phyloP scores from a whole-genome alignment of 495 filamentous ascomycete species.

The Penicillium canescens region DNA sequence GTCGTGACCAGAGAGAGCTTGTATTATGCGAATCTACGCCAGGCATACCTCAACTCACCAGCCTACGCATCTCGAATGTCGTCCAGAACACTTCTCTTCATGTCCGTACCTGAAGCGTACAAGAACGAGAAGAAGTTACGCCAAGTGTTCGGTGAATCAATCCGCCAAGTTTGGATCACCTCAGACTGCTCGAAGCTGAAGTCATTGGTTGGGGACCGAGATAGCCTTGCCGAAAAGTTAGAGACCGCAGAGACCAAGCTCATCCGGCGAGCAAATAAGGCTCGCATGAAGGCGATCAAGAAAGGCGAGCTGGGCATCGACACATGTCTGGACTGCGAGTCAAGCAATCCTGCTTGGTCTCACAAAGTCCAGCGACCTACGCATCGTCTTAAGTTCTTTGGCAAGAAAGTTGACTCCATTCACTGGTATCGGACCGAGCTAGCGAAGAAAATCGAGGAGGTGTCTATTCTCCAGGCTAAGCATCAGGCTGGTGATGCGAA shows the following conservation, averaged over 20 bases:
- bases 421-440: conserved; percentile 77
- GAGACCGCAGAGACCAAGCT: conserved; percentile 67
- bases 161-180: conserved; percentile 62
- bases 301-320: conserved; percentile 24
- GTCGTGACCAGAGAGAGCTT: conserved; percentile 66
- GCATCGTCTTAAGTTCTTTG: conserved; percentile 54
- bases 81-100: conserved; percentile 68
- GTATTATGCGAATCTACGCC: conserved; percentile 67
- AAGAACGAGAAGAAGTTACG: conserved; percentile 56
- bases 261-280: conserved; percentile 59
- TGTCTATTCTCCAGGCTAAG: conserved; percentile 61
- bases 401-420: conserved; percentile 81
- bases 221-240: conserved; percentile 58
- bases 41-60: conserved; percentile 70
- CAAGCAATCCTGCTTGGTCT: conserved; percentile 47
- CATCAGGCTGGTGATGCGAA: conserved; percentile 46
- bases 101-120: conserved; percentile 62
- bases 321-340: conserved; percentile 38
- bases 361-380: conserved; percentile 53
- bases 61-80: conserved; percentile 66
- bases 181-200: conserved; percentile 55
- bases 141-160: conserved; percentile 60
- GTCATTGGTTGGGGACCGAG: conserved; percentile 58
- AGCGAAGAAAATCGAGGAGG: conserved; percentile 66
- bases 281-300: conserved; percentile 46